These are phyloP conservation scores for Rhypophila decipiens DNA, from an alignment of 495 filamentous ascomycete genomes.

Conservation along the genomic window DNA sequence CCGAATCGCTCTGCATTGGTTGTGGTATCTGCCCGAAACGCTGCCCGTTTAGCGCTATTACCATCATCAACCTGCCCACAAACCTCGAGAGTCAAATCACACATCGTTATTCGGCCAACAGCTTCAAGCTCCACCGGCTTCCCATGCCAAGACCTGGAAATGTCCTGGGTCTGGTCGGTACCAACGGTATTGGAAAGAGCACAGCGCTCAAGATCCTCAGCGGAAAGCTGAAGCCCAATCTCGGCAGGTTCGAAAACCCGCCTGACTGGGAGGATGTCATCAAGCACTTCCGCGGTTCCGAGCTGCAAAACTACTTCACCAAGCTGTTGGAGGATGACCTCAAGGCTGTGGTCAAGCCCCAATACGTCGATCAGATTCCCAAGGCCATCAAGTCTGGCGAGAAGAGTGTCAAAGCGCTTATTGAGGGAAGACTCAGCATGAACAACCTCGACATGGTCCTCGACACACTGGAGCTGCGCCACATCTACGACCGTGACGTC, in stretches of 20 bases:
- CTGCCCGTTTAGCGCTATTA: slow-evolving; percentile 98
- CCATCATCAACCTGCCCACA: slow-evolving; percentile 98
- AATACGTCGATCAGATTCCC: slow-evolving; percentile 97
- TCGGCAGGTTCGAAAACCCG: slow-evolving; percentile 90
- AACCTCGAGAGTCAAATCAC: slow-evolving; percentile 97
- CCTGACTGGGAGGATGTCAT: slow-evolving; percentile 99
- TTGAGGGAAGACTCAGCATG: slow-evolving; percentile 66
- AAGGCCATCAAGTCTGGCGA: slow-evolving; percentile 76
- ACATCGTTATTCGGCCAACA: slow-evolving; percentile 97
- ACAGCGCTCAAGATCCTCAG: slow-evolving; percentile 96
- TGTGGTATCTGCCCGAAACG: slow-evolving; percentile 99
- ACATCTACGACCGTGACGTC: slow-evolving; percentile 84
- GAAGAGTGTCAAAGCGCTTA: slow-evolving; percentile 67
- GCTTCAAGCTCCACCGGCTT: slow-evolving; percentile 96
- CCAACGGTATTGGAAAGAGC: slow-evolving; percentile 99
- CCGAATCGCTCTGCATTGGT: slow-evolving; percentile 68
- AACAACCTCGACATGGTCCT: slow-evolving; percentile 80
- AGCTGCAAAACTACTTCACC: slow-evolving; percentile 97
- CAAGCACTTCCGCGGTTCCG: slow-evolving; percentile 95
- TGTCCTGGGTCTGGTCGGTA: slow-evolving; percentile 94
- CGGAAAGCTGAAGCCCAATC: slow-evolving; percentile 95
- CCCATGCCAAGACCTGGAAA: slow-evolving; percentile 93
- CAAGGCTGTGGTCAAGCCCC: slow-evolving; percentile 96
- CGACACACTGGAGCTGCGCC: slow-evolving; percentile 76
- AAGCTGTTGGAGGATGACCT: slow-evolving; percentile 94